Evolutionary conservation across 768 basidiomycete species (phyloP), one percentile per base, ranked within the genome.

Genomic region (Rhizopogon rudus): DNA sequence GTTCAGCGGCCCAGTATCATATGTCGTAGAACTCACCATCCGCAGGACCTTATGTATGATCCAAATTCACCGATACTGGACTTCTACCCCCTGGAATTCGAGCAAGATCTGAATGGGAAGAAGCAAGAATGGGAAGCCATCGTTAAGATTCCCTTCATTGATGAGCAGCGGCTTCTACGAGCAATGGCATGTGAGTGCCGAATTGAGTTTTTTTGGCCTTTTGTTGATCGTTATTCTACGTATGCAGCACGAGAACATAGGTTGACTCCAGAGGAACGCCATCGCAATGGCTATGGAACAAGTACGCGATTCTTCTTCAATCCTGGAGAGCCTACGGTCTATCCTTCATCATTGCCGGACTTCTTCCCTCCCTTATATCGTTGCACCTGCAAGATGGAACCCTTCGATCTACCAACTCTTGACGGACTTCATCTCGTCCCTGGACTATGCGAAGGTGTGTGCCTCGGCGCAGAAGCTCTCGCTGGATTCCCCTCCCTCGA

Each of bases 111-210:
- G 66, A 98, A 99, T 61, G 97, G 97, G 33, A 99, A 99, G 81
- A 98, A 94, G 68, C 87, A 89, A 61, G 96, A 98, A 25, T 99
- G 97, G 97, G 97, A 99, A 69, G 96, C 97, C 0, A 83, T 98
- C 50, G 93, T 99, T 52, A 98, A 98, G 74, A 98, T 99, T 61
- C 97, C 97, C 0, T 99, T 99, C 71, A 98, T 99, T 57, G 86
- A 97, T 44, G 84, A 95, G 68, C 61, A 72, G 10, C 78, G 92
- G 51, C 68, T 99, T 20, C 73, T 97, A 33, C 75, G 75, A 33
- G 91, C 95, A 3, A 98, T 99, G 96, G 73, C 76, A 33, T 71
- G 92, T 91, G 67, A 63, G 85, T 74, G 10, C 3, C 31, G 20
- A 1, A 20, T 25, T 14, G 13, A 9, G 13, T 10, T 41, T 57